Base-by-base conservation (phyloP, 2,329 filamentous ascomycete species). In the Mycosphaerella sp. region DNA sequence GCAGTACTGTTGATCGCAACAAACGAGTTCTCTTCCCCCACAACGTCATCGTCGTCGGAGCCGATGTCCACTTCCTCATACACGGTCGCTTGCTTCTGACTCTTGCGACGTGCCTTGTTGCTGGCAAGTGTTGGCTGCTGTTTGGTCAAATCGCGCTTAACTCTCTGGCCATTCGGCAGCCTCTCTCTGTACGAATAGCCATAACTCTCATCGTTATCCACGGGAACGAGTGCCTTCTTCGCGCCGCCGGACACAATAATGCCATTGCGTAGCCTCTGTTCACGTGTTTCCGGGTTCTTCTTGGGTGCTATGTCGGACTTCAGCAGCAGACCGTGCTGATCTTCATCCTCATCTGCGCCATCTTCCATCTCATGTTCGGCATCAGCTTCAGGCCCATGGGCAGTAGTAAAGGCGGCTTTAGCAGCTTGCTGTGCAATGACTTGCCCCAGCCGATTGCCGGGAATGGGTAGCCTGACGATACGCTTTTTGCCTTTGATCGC, bases 31-130 rank as follows among this genome's bases (percentile, higher is more conserved):
- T 53, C 57, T 4, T 58, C 47, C 4, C 39, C 38, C 2, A 60
- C 64, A 5, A 68, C 65, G 12, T 76, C 74, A 3, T 73, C 34
- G 6, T 38, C 70, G 23, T 76, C 74, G 1, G 73, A 74, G 29
- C 73, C 74, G 34, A 77, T 66, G 10, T 71, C 72, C 17, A 77
- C 69, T 50, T 77, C 74, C 61, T 77, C 75, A 49, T 72, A 77
- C 17, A 71, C 59, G 11, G 60, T 62, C 51, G 56, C 65, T 63
- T 36, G 51, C 34, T 55, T 45, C 26, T 51, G 48, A 29, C 53
- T 59, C 45, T 58, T 57, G 9, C 62, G 52, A 34, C 54, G 57
- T 41, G 55, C 58, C 44, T 57, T 62, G 4, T 43, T 54, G 45
- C 58, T 58, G 36, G 58, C 51, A 17, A 59, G 55, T 21, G 56